Percentiles rank a stretch among this genome's conserved stretches.
Evolutionary conservation across 768 basidiomycete genomes (phyloP).

Genomic region (Rhodotorula babjevae): DNA sequence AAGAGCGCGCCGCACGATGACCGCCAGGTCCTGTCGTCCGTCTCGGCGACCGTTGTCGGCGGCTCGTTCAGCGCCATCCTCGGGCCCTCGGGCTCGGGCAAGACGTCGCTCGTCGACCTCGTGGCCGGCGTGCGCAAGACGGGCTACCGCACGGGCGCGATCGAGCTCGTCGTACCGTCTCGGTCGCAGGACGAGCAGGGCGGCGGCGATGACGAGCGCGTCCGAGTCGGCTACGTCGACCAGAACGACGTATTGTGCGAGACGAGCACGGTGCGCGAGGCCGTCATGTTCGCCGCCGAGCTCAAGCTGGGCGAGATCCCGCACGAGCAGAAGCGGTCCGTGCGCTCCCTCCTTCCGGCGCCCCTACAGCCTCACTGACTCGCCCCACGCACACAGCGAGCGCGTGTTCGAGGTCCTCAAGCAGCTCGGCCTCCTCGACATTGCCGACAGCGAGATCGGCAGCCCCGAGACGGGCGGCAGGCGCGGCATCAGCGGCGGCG

Average conservation of each 20-base stretch:
- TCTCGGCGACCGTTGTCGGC: slow-evolving; percentile 66
- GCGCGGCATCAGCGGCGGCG: slow-evolving; percentile 84
- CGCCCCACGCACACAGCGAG: slow-evolving; percentile 16
- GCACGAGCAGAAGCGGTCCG: slow-evolving; percentile 40
- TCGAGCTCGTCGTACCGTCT: slow-evolving; percentile 49
- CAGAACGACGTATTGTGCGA: slow-evolving; percentile 44
- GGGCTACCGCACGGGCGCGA: slow-evolving; percentile 63
- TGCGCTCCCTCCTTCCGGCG: neutral
- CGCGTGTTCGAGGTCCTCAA: slow-evolving; percentile 62
- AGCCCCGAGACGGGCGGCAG: slow-evolving; percentile 56
- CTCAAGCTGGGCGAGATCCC: slow-evolving; percentile 64
- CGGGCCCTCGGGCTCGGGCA: slow-evolving; percentile 69
- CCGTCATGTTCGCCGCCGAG: slow-evolving; percentile 76
- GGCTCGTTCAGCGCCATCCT: slow-evolving; percentile 88
- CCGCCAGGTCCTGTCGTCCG: slow-evolving; percentile 64
- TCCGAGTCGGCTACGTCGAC: slow-evolving; percentile 77
- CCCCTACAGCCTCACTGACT: neutral
- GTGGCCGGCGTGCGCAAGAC: slow-evolving; percentile 77
- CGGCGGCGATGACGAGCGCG: slow-evolving; percentile 38
- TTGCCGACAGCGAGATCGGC: slow-evolving; percentile 69
- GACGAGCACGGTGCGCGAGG: slow-evolving; percentile 60
- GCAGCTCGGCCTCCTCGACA: slow-evolving; percentile 67
- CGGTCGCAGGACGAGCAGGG: neutral
- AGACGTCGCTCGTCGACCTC: slow-evolving; percentile 72
- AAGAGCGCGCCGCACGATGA: slow-evolving; percentile 47